Conservation (phyloP, 2,329 filamentous ascomycete genomes). For the Cryphonectria parasitica region DNA sequence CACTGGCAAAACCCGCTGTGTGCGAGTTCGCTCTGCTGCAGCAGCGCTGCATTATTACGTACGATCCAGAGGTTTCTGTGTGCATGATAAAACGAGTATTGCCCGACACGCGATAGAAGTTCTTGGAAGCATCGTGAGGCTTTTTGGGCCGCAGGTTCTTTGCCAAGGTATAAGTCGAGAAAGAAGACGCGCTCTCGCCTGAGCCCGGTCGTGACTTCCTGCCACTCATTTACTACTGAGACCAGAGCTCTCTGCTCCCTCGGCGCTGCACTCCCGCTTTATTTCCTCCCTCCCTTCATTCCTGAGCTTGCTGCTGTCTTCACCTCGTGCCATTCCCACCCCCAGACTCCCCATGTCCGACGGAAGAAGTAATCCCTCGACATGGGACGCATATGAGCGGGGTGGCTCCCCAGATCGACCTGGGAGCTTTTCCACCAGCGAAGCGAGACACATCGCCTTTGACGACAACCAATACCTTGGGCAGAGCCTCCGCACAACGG, state of each 20-base stretch:
- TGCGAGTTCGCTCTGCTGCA: background rate
- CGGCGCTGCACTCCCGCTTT: background rate
- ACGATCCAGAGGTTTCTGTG: constrained; percentile 12
- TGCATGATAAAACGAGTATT: constrained; percentile 14
- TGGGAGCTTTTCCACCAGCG: constrained; percentile 46
- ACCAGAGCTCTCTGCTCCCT: background rate
- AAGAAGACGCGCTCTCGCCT: background rate
- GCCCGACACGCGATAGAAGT: constrained; percentile 12
- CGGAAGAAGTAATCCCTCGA: constrained; percentile 42
- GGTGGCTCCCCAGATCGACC: constrained; percentile 44
- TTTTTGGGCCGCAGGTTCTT: background rate
- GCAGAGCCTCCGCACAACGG: constrained; percentile 39
- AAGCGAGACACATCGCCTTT: constrained; percentile 46
- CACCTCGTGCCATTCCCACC: background rate
- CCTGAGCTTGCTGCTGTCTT: background rate
- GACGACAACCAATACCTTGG: constrained; percentile 53
- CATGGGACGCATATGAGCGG: constrained; percentile 53
- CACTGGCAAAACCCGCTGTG: background rate
- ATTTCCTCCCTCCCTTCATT: background rate
- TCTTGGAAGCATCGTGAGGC: constrained; percentile 7
- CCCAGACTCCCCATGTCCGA: constrained; percentile 22
- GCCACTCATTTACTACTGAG: background rate
- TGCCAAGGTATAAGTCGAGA: constrained; percentile 3
- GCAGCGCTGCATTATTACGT: constrained; percentile 23
- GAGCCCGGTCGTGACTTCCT: background rate